A percentile compares a stretch with the other conserved stretches of the same genome.
phyloP scores from a whole-genome alignment of 805 yeast species.

The Candida maesae region DNA sequence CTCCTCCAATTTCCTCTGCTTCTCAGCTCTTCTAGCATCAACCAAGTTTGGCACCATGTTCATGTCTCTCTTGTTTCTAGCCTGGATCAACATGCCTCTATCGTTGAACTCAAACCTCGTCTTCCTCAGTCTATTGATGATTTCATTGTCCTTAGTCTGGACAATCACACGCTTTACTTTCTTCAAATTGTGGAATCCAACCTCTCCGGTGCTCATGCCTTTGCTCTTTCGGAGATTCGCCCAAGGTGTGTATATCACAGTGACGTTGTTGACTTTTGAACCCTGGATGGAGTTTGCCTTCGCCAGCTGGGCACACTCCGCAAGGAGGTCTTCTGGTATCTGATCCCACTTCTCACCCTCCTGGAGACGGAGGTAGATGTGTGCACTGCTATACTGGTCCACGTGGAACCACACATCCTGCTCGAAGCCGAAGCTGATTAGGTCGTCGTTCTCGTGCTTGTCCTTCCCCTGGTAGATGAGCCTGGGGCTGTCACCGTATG shows the following conservation, averaged over 20 bases:
- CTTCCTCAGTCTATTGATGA: constrained; percentile 59
- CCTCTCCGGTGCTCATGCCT: constrained; percentile 77
- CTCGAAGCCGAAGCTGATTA: constrained; percentile 61
- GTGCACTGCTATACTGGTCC: constrained; percentile 73
- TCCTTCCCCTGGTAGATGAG: constrained; percentile 67
- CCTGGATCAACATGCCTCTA: constrained; percentile 29
- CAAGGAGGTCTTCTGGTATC: constrained; percentile 49
- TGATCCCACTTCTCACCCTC: constrained; percentile 42
- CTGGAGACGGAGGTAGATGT: constrained; percentile 59
- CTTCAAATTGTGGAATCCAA: constrained; percentile 60
- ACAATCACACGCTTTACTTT: constrained; percentile 51
- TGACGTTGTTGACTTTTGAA: constrained; percentile 61
- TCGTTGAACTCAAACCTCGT: constrained; percentile 52
- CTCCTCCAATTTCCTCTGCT: constrained; percentile 25
- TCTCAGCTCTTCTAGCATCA: constrained; percentile 17
- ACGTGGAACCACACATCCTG: constrained; percentile 80
- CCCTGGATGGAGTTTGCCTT: constrained; percentile 77
- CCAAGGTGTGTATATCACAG: constrained; percentile 73
- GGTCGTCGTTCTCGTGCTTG: constrained; percentile 61
- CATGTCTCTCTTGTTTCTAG: constrained; percentile 38
- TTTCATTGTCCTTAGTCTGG: constrained; percentile 51
- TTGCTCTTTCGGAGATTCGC: constrained; percentile 62
- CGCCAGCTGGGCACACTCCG: constrained; percentile 67
- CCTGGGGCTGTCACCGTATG: constrained; percentile 30
- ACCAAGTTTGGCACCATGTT: constrained; percentile 25